phyloP scores from a whole-genome alignment of 2,329 filamentous ascomycete species.

The Penicillium sp. region DNA sequence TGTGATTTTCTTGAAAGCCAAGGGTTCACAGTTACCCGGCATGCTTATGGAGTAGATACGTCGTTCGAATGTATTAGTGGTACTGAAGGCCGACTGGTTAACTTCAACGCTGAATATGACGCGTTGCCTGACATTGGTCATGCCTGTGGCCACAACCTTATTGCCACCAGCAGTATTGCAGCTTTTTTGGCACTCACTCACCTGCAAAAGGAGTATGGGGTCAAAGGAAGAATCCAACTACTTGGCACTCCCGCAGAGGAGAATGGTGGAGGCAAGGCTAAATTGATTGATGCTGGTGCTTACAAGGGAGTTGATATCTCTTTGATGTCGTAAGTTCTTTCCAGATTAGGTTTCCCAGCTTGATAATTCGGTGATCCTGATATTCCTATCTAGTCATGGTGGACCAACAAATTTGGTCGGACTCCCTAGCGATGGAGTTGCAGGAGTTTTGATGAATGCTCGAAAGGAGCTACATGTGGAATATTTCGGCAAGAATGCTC shows the following conservation, averaged over 20 bases:
- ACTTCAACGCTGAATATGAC: slow-evolving; percentile 34
- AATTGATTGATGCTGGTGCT: slow-evolving; percentile 23
- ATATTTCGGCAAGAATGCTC: slow-evolving; percentile 58
- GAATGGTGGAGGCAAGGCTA: slow-evolving; percentile 27
- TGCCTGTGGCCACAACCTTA: slow-evolving; percentile 36
- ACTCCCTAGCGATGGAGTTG: slow-evolving; percentile 5
- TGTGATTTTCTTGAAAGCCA: slow-evolving; percentile 24
- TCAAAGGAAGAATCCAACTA: slow-evolving; percentile 17
- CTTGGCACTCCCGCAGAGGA: slow-evolving; percentile 31
- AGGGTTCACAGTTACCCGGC: slow-evolving; percentile 19
- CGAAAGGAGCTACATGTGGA: slow-evolving; percentile 33
- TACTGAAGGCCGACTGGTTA: slow-evolving; percentile 21
- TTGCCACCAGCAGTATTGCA: slow-evolving; percentile 25
- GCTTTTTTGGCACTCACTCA: slow-evolving; percentile 21
- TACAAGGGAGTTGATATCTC: slow-evolving; percentile 18
- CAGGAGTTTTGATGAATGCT: slow-evolving; percentile 10
- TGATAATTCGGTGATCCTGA: background rate
- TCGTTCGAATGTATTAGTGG: slow-evolving; percentile 13
- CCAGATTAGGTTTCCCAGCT: background rate
- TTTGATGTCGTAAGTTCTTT: slow-evolving; percentile 19
- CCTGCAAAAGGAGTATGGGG: slow-evolving; percentile 13
- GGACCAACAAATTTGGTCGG: slow-evolving; percentile 5
- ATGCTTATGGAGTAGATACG: slow-evolving; percentile 26
- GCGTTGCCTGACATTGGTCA: slow-evolving; percentile 31
- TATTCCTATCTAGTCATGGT: slow-evolving; percentile 1